Evolutionary conservation across 805 yeast species (phyloP).

Genomic region (Teunomyces cretensis): DNA sequence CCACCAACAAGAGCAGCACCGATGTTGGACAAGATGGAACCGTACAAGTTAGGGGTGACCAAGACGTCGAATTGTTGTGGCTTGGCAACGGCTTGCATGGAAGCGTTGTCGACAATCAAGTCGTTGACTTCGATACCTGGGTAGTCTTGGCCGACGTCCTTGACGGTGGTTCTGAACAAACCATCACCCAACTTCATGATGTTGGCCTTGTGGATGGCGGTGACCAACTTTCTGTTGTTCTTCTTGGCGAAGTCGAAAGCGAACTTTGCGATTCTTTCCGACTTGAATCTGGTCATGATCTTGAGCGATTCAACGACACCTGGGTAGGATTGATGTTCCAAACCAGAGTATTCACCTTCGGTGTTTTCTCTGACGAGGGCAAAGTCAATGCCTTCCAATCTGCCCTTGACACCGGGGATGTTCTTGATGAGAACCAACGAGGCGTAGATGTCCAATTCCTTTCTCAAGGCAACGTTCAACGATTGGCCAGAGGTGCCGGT

Average conservation of each 20-base stretch:
- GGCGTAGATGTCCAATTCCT: slow-evolving; percentile 93
- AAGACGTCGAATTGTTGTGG: slow-evolving; percentile 98
- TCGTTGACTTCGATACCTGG: slow-evolving; percentile 82
- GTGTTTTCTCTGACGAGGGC: slow-evolving; percentile 98
- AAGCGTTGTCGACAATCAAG: slow-evolving; percentile 97
- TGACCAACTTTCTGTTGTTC: slow-evolving; percentile 88
- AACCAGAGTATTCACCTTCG: slow-evolving; percentile 98
- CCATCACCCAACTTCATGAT: slow-evolving; percentile 99
- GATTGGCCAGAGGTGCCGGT: slow-evolving; percentile 76
- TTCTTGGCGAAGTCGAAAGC: slow-evolving; percentile 94
- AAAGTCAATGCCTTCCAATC: slow-evolving; percentile 84
- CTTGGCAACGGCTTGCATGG: slow-evolving; percentile 98
- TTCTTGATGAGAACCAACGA: slow-evolving; percentile 91
- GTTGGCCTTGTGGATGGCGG: slow-evolving; percentile 98
- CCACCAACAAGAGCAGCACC: slow-evolving; percentile 98
- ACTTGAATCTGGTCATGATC: slow-evolving; percentile 89
- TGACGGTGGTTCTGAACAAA: slow-evolving; percentile 90
- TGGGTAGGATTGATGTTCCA: slow-evolving; percentile 95
- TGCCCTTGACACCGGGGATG: slow-evolving; percentile 90
- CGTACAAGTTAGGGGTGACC: slow-evolving; percentile 97
- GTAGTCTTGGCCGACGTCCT: slow-evolving; percentile 79
- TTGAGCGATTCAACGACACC: slow-evolving; percentile 97
- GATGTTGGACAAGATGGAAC: slow-evolving; percentile 94
- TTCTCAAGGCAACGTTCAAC: slow-evolving; percentile 93
- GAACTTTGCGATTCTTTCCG: slow-evolving; percentile 96